phyloP scores from a whole-genome alignment of 176 grass and related monocot genomes.

The Chloris gayana region DNA sequence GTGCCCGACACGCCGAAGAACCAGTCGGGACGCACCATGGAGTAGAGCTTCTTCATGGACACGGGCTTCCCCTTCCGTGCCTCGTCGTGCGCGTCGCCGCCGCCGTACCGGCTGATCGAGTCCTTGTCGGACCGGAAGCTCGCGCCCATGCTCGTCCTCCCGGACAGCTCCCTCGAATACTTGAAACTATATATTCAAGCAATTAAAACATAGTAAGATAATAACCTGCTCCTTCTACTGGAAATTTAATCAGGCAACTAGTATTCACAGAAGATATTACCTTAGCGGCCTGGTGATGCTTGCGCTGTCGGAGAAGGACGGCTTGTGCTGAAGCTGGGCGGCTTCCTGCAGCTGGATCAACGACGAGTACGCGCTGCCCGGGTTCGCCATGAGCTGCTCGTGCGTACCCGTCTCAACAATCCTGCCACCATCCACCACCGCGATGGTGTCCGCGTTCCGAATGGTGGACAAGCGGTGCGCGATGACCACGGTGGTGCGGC shows the following conservation, averaged over 20 bases:
- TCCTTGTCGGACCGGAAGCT: constrained; percentile 96
- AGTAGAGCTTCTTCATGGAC: constrained; percentile 85
- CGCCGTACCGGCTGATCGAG: constrained; percentile 59
- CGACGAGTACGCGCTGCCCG: constrained; percentile 64
- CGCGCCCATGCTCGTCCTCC: constrained; percentile 67
- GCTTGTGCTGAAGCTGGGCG: constrained; percentile 61
- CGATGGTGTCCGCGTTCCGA: constrained; percentile 82
- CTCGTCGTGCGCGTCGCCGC: constrained; percentile 45
- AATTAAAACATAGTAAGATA: neutral
- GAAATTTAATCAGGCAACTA: neutral
- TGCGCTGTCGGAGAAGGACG: constrained; percentile 50
- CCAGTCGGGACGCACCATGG: constrained; percentile 88
- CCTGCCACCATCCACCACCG: constrained; percentile 82
- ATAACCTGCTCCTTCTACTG: neutral
- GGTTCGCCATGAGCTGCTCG: constrained; percentile 71
- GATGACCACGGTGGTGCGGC: constrained; percentile 88
- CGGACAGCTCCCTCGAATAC: constrained; percentile 79
- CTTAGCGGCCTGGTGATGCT: constrained; percentile 71
- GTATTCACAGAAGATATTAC: constrained; percentile 21
- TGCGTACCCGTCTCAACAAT: constrained; percentile 92
- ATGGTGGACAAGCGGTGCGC: constrained; percentile 90
- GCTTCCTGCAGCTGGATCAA: constrained; percentile 78
- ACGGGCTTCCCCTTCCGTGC: constrained; percentile 54
- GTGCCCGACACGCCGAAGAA: constrained; percentile 75
- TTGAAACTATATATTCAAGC: constrained; percentile 48